Conservation (phyloP, 2,329 filamentous ascomycete species). For the Lachnellula occidentalis region DNA sequence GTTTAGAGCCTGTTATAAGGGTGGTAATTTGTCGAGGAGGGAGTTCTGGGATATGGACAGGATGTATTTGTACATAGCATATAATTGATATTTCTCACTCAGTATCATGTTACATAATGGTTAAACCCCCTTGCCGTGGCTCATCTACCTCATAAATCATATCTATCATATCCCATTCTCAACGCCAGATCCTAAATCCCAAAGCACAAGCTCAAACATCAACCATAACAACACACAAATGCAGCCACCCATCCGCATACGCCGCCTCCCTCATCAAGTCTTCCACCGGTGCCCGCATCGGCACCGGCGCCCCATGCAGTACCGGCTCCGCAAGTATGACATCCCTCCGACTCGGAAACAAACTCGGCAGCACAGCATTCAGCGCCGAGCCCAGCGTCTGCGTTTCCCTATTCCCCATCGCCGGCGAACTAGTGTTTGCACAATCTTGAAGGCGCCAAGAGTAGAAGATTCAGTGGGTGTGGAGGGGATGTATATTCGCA, state of each 20-base stretch:
- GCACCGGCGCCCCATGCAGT: constrained; percentile 78
- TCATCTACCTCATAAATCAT: not conserved
- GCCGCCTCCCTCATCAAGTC: constrained; percentile 77
- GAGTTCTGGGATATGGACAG: too few relatives aligned
- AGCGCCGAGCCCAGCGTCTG: constrained; percentile 75
- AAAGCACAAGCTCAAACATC: constrained; percentile 13
- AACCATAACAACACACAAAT: constrained; percentile 68
- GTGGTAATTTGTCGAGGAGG: not conserved
- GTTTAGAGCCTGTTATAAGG: not conserved
- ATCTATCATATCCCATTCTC: not conserved
- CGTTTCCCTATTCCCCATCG: constrained; percentile 39
- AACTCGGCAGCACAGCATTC: constrained; percentile 65
- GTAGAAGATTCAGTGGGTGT: constrained; percentile 44
- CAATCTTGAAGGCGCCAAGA: constrained; percentile 57
- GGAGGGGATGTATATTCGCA: constrained; percentile 79
- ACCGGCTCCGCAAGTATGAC: constrained; percentile 79
- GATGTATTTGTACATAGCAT: too few relatives aligned
- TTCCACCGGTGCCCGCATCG: constrained; percentile 72
- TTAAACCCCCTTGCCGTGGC: too few relatives aligned
- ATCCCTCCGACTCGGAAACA: constrained; percentile 84
- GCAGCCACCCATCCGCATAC: constrained; percentile 90
- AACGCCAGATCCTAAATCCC: not conserved
- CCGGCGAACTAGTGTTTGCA: constrained; percentile 69
- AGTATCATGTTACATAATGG: too few relatives aligned
- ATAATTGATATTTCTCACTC: too few relatives aligned